Percentiles rank a stretch among this genome's conserved stretches.
Evolutionary conservation across 129 eudicot genomes (phyloP).

Genomic region (Arctium lappa): DNA sequence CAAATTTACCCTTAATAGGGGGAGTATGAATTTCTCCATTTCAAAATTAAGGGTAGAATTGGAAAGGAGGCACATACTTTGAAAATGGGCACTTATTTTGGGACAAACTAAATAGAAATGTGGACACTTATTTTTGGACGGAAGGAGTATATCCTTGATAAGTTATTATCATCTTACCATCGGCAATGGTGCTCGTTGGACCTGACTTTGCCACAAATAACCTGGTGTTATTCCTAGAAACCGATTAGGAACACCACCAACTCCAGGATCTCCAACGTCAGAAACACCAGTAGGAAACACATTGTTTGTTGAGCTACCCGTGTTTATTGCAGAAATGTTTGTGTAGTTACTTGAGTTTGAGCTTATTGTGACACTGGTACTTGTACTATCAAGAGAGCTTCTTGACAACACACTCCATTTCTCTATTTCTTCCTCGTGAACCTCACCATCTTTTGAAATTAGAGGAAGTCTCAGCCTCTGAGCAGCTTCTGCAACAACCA

Average conservation of each 20-base stretch:
- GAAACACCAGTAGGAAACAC: conserved; percentile 25
- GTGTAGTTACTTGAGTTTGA: conserved; percentile 74
- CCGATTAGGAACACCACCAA: conserved; percentile 95
- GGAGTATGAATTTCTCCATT: background rate
- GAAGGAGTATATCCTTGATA: background rate
- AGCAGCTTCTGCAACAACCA: conserved; percentile 97
- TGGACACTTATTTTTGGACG: background rate
- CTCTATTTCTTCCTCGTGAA: conserved; percentile 94
- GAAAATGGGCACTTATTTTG: background rate
- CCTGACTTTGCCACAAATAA: conserved; percentile 90
- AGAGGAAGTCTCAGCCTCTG: conserved; percentile 89
- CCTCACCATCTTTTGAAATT: conserved; percentile 90
- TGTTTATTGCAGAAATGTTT: conserved; percentile 41
- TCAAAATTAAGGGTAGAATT: background rate
- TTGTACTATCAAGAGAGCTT: conserved; percentile 90
- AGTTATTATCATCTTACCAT: conserved; percentile 40
- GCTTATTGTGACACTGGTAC: conserved; percentile 67
- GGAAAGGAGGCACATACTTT: background rate
- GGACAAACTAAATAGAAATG: background rate
- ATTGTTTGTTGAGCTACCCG: conserved; percentile 34
- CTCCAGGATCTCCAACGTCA: conserved; percentile 69
- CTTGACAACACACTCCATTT: conserved; percentile 91
- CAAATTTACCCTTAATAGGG: background rate
- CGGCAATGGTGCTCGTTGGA: conserved; percentile 61
- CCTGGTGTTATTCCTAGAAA: conserved; percentile 87